Evolutionary conservation across 1,139 yeast genomes (phyloP).

Genomic region (Sugiyamaella novakii): DNA sequence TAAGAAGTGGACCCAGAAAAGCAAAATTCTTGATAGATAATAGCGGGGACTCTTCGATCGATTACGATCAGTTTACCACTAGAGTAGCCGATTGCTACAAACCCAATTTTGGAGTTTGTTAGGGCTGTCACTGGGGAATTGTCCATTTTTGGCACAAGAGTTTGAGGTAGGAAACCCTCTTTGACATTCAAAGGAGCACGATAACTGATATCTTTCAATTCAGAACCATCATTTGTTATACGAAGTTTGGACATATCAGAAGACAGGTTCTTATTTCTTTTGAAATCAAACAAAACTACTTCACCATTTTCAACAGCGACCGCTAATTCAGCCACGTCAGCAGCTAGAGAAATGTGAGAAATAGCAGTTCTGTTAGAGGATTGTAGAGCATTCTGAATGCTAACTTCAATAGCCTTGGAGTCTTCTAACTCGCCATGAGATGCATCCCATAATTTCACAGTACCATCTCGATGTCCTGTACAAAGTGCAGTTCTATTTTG

Average conservation of each 20-base stretch:
- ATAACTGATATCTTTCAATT: slow-evolving; percentile 40
- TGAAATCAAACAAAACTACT: slow-evolving; percentile 74
- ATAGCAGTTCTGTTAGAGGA: slow-evolving; percentile 51
- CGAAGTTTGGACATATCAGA: slow-evolving; percentile 23
- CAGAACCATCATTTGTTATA: slow-evolving; percentile 24
- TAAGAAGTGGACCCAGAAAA: slow-evolving; percentile 2
- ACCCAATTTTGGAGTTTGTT: slow-evolving; percentile 74
- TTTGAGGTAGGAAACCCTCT: slow-evolving; percentile 73
- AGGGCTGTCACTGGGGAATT: slow-evolving; percentile 58
- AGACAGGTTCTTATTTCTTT: slow-evolving; percentile 49
- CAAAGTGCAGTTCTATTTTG: slow-evolving; percentile 66
- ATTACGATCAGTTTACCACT: slow-evolving; percentile 75
- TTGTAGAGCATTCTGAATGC: slow-evolving; percentile 52
- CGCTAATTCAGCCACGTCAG: slow-evolving; percentile 74
- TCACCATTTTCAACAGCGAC: slow-evolving; percentile 72
- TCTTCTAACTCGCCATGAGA: slow-evolving; percentile 73
- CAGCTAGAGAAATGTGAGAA: slow-evolving; percentile 67
- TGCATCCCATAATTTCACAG: slow-evolving; percentile 77
- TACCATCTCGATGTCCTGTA: slow-evolving; percentile 83
- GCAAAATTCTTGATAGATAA: slow-evolving; percentile 54
- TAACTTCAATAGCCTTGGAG: slow-evolving; percentile 58
- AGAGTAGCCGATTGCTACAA: slow-evolving; percentile 78
- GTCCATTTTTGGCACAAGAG: slow-evolving; percentile 37
- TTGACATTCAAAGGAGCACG: slow-evolving; percentile 50
- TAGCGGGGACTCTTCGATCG: slow-evolving; percentile 85